These are phyloP conservation scores for Cornus suecica DNA, from an alignment of 148 eudicot genomes.

Conservation along the genomic window DNA sequence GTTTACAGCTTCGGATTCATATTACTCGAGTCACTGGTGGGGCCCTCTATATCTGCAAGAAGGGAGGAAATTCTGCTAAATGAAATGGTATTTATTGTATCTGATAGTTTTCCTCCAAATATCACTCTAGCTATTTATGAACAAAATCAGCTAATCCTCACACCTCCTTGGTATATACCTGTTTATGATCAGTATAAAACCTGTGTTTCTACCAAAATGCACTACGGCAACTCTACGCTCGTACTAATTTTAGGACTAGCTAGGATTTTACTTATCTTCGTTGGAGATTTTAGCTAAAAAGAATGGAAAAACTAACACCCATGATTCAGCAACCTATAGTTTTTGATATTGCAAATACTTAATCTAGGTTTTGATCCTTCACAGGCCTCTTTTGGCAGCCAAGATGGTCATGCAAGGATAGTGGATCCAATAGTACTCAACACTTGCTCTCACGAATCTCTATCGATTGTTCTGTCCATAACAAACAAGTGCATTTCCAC, in stretches of 20 bases:
- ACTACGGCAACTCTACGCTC: not conserved
- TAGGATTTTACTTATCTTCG: not conserved
- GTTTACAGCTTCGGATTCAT: constrained; percentile 68
- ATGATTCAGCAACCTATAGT: not conserved
- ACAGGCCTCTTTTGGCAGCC: constrained; percentile 49
- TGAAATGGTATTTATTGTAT: constrained; percentile 44
- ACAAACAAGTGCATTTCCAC: constrained; percentile 55
- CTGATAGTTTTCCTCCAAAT: not conserved
- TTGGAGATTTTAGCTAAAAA: not conserved
- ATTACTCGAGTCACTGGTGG: constrained; percentile 55
- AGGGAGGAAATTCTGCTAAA: constrained; percentile 37
- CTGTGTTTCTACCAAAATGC: not conserved
- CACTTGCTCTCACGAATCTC: constrained; percentile 51
- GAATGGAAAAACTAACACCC: not conserved
- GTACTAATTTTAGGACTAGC: not conserved
- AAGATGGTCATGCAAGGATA: constrained; percentile 37
- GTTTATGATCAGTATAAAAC: not conserved
- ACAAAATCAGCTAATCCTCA: not conserved
- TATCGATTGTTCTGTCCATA: constrained; percentile 48
- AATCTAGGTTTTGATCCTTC: constrained; percentile 4
- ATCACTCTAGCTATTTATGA: not conserved
- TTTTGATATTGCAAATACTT: not conserved
- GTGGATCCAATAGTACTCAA: constrained; percentile 55
- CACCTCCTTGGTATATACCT: not conserved
- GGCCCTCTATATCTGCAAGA: constrained; percentile 41